Percentiles rank a stretch among this genome's conserved stretches.
Evolutionary conservation across 2,329 filamentous ascomycete genomes (phyloP).

Genomic region (Scytalidium lignicola): DNA sequence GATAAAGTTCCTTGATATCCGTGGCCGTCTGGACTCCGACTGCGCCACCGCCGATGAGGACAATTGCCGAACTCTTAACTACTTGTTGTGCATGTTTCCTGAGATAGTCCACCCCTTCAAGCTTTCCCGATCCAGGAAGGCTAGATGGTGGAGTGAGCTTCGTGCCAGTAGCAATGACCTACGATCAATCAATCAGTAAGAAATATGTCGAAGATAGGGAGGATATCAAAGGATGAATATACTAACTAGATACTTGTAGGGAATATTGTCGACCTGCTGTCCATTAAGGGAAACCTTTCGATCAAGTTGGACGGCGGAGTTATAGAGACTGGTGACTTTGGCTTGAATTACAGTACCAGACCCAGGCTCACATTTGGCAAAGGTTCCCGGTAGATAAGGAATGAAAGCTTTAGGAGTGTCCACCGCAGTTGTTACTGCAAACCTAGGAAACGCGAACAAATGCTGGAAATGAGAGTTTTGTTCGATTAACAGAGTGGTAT

Average conservation of each 20-base stretch:
- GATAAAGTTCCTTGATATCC: slow-evolving; percentile 42
- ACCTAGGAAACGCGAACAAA: slow-evolving; percentile 41
- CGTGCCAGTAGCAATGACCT: slow-evolving; percentile 34
- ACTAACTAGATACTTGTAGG: too few species aligned
- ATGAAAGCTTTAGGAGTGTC: slow-evolving; percentile 42
- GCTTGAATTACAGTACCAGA: too few species aligned
- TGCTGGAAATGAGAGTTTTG: slow-evolving; percentile 45
- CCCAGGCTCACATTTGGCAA: too few species aligned
- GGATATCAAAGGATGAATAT: slow-evolving; percentile 12
- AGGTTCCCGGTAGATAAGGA: slow-evolving; percentile 33
- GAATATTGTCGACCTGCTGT: slow-evolving; percentile 1
- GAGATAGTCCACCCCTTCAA: slow-evolving; percentile 24
- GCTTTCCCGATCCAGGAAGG: slow-evolving; percentile 20
- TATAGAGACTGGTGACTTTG: slow-evolving; percentile 22
- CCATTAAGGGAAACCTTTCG: slow-evolving; percentile 22
- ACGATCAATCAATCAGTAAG: slow-evolving; percentile 34
- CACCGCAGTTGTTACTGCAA: slow-evolving; percentile 31
- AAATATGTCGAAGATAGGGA: slow-evolving; percentile 29
- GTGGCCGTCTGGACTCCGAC: slow-evolving; percentile 44
- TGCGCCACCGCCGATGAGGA: slow-evolving; percentile 38
- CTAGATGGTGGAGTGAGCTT: slow-evolving; percentile 24
- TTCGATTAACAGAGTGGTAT: slow-evolving; percentile 34
- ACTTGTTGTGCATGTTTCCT: slow-evolving; percentile 22
- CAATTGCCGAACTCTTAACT: slow-evolving; percentile 14
- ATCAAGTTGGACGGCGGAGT: slow-evolving; percentile 24